Evolutionary conservation across 345 rosid genomes (phyloP), one percentile per base, ranked within the genome.

Genomic region (Acer yangbiense): DNA sequence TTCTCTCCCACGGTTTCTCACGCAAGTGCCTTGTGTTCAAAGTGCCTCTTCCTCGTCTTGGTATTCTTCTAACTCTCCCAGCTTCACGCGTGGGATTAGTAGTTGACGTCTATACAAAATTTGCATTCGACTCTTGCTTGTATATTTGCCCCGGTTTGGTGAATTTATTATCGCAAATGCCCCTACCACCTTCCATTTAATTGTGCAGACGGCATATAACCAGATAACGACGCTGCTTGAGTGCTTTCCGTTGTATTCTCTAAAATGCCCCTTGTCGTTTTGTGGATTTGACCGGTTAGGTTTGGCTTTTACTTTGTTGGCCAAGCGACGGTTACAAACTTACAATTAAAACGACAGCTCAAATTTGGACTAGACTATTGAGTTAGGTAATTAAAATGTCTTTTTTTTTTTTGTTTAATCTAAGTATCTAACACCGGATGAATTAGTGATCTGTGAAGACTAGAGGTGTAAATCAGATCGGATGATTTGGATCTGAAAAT

Each of bases 101-200:
- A 4, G 7, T 44, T 1, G 29, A 5, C 11, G 11, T 4, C 55
- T 16, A 4, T 14, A 16, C n/a, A 4, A 50, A 50, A 20, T 12
- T 46, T 41, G 23, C 20, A 41, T 20, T 46, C 17, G 7, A 68
- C 27, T 12, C 20, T 65, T n/a, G 57, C 14, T 20, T 13, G 57
- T 18, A 6, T 2, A 20, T 69, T 50, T 2, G 12, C 60, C 61
- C 61, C 14, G 4, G 20, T 4, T 16, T 58, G 0, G n/a, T 25
- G 21, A 11, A 8, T 0, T 17, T 60, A 77, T 27, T 76, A 55
- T 35, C 72, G 55, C 9, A 76, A 76, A 29, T 65, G 16, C 52
- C 78, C 78, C 70, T n/a, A n/a, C 23, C 70, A 20, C 17, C 35
- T 50, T 43, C 46, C 13, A 46, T 46, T 46, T 10, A 9, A 46